phyloP scores from a whole-genome alignment of 352 stramenopile species.

The Phytophthora colocasiae region DNA sequence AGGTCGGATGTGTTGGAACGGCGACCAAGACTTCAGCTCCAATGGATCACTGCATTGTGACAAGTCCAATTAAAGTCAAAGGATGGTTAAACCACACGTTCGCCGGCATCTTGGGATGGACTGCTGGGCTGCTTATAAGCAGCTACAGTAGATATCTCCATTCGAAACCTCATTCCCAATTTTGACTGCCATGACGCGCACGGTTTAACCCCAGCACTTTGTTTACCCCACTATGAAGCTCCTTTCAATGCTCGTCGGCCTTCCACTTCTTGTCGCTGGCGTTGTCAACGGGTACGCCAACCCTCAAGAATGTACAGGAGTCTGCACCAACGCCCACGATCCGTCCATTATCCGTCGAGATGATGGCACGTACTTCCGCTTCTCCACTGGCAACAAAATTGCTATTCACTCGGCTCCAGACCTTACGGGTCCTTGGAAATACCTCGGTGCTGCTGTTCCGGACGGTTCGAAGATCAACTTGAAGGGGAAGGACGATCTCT shows the following conservation, averaged over 20 bases:
- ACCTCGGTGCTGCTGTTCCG: slow-evolving; percentile 49
- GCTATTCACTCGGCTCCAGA: slow-evolving; percentile 52
- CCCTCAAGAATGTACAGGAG: slow-evolving; percentile 30
- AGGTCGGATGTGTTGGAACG: background rate
- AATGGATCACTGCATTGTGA: background rate
- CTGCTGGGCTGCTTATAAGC: slow-evolving; percentile 4
- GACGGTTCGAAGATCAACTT: slow-evolving; percentile 54
- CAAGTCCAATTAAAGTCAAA: background rate
- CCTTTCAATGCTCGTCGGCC: slow-evolving; percentile 19
- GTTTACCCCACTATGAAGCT: slow-evolving; percentile 12
- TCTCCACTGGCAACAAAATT: slow-evolving; percentile 62
- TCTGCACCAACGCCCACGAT: slow-evolving; percentile 55
- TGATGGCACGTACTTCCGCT: slow-evolving; percentile 65
- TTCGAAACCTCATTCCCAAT: background rate
- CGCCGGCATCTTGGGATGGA: background rate
- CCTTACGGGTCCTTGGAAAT: slow-evolving; percentile 53
- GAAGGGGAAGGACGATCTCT: slow-evolving; percentile 46
- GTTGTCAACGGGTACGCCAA: slow-evolving; percentile 30
- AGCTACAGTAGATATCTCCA: background rate
- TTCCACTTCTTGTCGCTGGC: slow-evolving; percentile 18
- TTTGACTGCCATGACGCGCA: slow-evolving; percentile 2
- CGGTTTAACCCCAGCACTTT: background rate
- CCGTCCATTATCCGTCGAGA: slow-evolving; percentile 55
- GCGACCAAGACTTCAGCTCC: too few species aligned
- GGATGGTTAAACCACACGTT: background rate